phyloP scores from a whole-genome alignment of 192 early-diverging fungal species.

The Linnemannia schmuckeri region DNA sequence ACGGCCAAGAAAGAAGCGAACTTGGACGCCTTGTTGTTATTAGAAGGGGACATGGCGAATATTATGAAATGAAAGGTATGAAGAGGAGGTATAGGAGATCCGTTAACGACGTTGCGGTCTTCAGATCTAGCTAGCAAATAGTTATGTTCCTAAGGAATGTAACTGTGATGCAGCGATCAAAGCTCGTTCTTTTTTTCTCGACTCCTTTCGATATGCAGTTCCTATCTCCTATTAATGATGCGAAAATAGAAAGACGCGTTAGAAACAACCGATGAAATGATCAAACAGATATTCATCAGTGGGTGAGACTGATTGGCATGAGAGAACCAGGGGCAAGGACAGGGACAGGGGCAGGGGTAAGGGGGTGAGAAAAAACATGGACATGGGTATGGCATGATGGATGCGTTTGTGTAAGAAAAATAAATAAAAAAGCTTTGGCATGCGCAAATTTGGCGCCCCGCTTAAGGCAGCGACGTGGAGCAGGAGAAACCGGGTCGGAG shows the following conservation, averaged over 20 bases:
- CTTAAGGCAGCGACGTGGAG: slow-evolving; percentile 10
- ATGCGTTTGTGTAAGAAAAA: not conserved
- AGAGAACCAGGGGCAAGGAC: not conserved
- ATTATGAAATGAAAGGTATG: not conserved
- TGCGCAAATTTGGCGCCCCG: slow-evolving; percentile 3
- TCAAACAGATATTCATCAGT: not conserved
- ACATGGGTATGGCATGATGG: not conserved
- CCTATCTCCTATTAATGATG: slow-evolving; percentile 2
- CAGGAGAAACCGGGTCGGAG: slow-evolving; percentile 16
- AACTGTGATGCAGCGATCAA: slow-evolving; percentile 30
- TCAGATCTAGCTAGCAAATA: slow-evolving; percentile 36
- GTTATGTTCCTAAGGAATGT: slow-evolving; percentile 8
- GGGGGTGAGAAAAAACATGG: not conserved
- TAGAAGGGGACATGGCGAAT: slow-evolving; percentile 14
- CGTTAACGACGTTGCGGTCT: slow-evolving; percentile 21
- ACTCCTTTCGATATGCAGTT: slow-evolving; percentile 11
- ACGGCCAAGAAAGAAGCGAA: slow-evolving; percentile 40
- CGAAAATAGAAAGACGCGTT: slow-evolving; percentile 8
- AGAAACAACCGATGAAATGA: not conserved
- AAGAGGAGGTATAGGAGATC: slow-evolving; percentile 13
- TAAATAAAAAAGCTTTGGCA: slow-evolving; percentile 1
- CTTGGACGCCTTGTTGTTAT: slow-evolving; percentile 14
- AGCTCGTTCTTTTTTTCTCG: slow-evolving; percentile 8
- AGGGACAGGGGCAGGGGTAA: not conserved
- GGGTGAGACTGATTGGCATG: not conserved